Conservation (phyloP, 306 rosid genomes). For the Begonia peltatifolia region DNA sequence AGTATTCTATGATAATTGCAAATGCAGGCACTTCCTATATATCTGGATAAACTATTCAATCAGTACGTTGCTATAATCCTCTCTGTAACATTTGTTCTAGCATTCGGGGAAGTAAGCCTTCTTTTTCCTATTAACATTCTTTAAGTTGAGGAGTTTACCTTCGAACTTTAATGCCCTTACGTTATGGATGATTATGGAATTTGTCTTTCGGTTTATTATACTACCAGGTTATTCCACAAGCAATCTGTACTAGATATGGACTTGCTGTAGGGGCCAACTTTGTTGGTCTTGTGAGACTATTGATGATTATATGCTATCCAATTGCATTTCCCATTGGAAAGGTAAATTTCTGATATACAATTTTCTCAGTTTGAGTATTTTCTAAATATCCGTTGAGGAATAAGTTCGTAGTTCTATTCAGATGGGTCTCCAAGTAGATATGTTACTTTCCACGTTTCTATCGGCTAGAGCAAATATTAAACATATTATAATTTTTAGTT, state of each 20-base stretch:
- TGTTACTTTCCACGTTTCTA: no score
- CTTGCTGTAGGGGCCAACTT: constrained; percentile 69
- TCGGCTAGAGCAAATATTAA: no score
- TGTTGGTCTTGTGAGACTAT: constrained; percentile 59
- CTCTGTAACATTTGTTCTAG: constrained; percentile 81
- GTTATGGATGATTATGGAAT: neutral
- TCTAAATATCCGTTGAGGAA: no score
- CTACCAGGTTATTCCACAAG: constrained; percentile 74
- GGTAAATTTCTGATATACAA: constrained; percentile 24
- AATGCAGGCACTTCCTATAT: constrained; percentile 76
- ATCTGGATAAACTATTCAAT: constrained; percentile 69
- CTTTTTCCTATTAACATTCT: constrained; percentile 13
- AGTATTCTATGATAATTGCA: no score
- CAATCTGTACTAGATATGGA: constrained; percentile 73
- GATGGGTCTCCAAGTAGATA: no score
- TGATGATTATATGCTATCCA: constrained; percentile 73
- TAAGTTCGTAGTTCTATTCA: no score
- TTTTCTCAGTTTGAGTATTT: no score
- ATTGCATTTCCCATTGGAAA: constrained; percentile 73
- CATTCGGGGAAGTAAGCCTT: constrained; percentile 59
- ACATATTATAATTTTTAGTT: no score
- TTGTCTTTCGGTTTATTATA: neutral
- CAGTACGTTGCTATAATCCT: constrained; percentile 62
- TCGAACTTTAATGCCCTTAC: neutral
- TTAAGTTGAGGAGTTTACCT: constrained; percentile 9